These are phyloP conservation scores for Lasiosphaeris hirsuta DNA, from an alignment of 495 filamentous ascomycete genomes.

Conservation along the genomic window DNA sequence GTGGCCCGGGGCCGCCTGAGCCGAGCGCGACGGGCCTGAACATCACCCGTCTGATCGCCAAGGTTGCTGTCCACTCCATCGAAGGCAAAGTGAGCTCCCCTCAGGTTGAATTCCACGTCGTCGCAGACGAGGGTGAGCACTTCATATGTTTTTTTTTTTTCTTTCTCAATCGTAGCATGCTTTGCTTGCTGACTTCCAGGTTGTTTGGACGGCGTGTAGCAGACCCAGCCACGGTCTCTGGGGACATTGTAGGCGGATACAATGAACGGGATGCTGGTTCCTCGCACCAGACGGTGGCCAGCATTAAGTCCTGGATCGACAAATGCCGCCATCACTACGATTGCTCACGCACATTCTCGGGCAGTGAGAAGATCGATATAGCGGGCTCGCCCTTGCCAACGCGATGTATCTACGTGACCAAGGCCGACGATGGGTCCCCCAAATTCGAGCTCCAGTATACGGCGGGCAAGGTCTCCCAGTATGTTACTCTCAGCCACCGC, in stretches of 20 bases:
- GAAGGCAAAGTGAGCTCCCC: not conserved
- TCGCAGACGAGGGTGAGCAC: not conserved
- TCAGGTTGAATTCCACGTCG: not conserved
- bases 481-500: conserved; percentile 7
- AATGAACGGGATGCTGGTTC: not conserved
- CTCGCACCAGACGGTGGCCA: not conserved
- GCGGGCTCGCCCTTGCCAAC: too few species aligned
- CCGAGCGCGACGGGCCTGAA: not conserved
- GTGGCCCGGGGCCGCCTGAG: not conserved
- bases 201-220: not conserved
- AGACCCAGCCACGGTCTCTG: not conserved
- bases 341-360: too few species aligned
- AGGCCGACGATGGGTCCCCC: too few species aligned
- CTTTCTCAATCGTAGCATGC: not conserved
- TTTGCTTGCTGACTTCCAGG: not conserved
- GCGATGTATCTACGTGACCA: too few species aligned
- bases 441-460: too few species aligned
- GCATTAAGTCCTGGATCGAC: not conserved
- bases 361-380: too few species aligned
- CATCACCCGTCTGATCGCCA: not conserved
- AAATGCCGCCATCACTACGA: too few species aligned
- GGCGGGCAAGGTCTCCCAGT: too few species aligned
- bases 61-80: not conserved
- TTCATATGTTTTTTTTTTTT: not conserved
- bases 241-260: not conserved